Percentiles rank a stretch among this genome's conserved stretches.
Conservation (phyloP, 2,329 filamentous ascomycete genomes). For the Fusarium hostae region DNA sequence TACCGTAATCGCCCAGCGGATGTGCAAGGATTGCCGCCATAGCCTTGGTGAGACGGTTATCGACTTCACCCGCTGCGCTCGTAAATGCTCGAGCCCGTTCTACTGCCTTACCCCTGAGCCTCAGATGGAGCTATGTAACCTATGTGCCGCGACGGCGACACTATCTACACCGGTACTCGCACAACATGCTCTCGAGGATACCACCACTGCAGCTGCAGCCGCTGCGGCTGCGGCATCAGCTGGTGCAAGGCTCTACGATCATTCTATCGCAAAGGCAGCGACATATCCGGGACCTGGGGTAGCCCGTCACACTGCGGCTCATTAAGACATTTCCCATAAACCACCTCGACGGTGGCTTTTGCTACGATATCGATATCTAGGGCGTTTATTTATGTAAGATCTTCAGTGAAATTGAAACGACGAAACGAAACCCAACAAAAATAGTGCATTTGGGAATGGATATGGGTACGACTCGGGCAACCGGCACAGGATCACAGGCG, state of each 20-base stretch:
- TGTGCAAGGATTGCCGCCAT: conserved; percentile 44
- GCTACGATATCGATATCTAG: conserved; percentile 1
- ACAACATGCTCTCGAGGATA: conserved; percentile 34
- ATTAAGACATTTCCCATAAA: conserved; percentile 7
- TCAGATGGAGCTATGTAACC: conserved; percentile 43
- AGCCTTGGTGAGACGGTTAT: conserved; percentile 46
- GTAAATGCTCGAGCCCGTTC: conserved; percentile 46
- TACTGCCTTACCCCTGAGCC: conserved; percentile 46
- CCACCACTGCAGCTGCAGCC: conserved; percentile 18
- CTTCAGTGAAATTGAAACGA: conserved; percentile 32
- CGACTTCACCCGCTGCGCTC: conserved; percentile 46
- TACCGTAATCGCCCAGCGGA: conserved; percentile 46
- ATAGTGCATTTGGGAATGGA: conserved; percentile 20
- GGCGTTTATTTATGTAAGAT: conserved; percentile 30
- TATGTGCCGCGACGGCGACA: conserved; percentile 36
- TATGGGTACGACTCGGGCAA: conserved; percentile 22
- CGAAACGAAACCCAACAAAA: conserved; percentile 24
- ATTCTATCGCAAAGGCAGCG: conserved; percentile 31
- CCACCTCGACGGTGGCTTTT: background rate
- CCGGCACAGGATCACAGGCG: conserved; percentile 24
- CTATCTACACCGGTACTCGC: conserved; percentile 44
- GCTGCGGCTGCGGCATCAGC: conserved; percentile 21
- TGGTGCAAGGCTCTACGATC: conserved; percentile 29
- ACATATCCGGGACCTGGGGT: conserved; percentile 29
- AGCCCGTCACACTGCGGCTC: conserved; percentile 21